Evolutionary conservation across 257 asterid genomes (phyloP).

Genomic region (Agastache rugosa): DNA sequence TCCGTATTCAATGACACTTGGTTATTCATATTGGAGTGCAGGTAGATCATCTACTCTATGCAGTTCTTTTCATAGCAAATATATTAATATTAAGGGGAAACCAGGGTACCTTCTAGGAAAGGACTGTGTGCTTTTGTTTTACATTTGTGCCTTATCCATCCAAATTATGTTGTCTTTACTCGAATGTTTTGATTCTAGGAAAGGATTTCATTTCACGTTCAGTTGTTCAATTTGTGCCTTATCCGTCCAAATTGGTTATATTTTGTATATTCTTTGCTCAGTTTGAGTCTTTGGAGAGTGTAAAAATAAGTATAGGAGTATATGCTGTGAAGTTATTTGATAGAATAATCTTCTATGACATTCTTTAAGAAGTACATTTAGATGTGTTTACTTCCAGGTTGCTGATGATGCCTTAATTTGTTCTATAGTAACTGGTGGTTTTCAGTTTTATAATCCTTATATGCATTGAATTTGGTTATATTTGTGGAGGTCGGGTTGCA

Average conservation of each 20-base stretch:
- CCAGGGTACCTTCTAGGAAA: slow-evolving; percentile 11
- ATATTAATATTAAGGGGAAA: neutral
- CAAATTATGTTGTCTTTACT: too few relatives aligned
- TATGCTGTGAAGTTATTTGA: neutral
- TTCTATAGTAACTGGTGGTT: neutral
- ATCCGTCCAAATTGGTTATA: neutral
- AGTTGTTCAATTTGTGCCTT: neutral
- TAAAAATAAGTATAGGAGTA: neutral
- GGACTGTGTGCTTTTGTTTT: slow-evolving; percentile 15
- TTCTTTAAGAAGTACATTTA: neutral
- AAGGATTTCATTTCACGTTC: neutral
- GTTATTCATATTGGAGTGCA: slow-evolving; percentile 90
- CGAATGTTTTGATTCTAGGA: neutral
- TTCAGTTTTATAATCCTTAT: neutral
- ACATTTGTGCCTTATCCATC: neutral
- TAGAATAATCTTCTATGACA: neutral
- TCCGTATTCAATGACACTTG: slow-evolving; percentile 77
- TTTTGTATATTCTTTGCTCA: neutral
- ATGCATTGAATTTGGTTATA: neutral
- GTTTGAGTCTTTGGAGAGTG: neutral
- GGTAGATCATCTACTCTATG: slow-evolving; percentile 47
- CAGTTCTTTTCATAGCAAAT: neutral
- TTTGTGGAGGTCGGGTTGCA: neutral
- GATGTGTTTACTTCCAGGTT: neutral
- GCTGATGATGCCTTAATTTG: neutral